Evolutionary conservation across 805 yeast genomes (phyloP), one percentile per base, ranked within the genome.

Genomic region (Candida pseudoglaebosa): DNA sequence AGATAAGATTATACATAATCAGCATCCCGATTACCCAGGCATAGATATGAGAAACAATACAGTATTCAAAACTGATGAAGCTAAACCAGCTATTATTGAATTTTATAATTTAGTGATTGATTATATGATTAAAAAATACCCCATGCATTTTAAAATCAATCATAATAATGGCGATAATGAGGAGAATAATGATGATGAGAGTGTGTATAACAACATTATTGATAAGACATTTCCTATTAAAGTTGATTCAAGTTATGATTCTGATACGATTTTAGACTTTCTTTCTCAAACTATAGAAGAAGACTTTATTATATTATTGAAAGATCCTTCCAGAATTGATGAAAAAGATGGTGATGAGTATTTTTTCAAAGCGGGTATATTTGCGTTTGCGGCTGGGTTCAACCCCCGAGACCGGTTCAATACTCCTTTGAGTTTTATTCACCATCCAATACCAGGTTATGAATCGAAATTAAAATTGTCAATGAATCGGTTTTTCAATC

Each of bases 351-450:
- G 67, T 0, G 47, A 54, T 2, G 74, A 68, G 46, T 67, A 67
- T 45, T 61, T 46, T 42, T 67, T 66, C 59, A 68, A 67, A 43
- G 73, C 61, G 1, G 73, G 73, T 0, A 53, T 68, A 1, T 68
- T 67, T 54, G 73, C 68, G 4, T 68, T 68, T 53, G 71, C 74
- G 1, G 70, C 70, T 16, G 74, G 74, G 0, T 68, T 68, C 38
- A 56, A 65, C 37, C 74, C 74, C 1, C 24, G 21, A 9, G 65
- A 62, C 34, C 52, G 67, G 13, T 59, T 68, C 47, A 57, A 67
- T 39, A 56, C 47, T 20, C 73, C 73, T 1, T 52, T 68, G 24
- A 54, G 67, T 7, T 50, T 53, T 28, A 53, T 68, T 14, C 74
- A 68, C 41, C 65, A 53, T 19, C 74, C 73, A 2, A 56, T 68